phyloP scores from a whole-genome alignment of 1,284 basidiomycete genomes.

The Mixia osmundae region DNA sequence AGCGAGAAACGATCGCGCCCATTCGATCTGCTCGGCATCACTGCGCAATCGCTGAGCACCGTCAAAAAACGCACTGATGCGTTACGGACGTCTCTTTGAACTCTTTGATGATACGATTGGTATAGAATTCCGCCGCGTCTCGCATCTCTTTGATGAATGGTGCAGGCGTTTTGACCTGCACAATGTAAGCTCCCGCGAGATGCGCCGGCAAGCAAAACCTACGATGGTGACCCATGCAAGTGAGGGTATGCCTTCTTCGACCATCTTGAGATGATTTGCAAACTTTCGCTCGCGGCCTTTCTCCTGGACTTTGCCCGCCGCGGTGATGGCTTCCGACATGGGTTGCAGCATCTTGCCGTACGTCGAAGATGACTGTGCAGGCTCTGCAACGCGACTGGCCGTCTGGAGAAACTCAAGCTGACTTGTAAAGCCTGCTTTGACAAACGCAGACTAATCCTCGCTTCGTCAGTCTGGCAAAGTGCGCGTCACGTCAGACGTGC shows the following conservation, averaged over 20 bases:
- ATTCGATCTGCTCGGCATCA: constrained; percentile 68
- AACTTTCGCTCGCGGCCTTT: constrained; percentile 54
- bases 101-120: constrained; percentile 75
- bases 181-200: background rate
- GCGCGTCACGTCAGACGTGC: constrained; percentile 27
- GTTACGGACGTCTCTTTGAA: constrained; percentile 60
- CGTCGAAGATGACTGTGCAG: constrained; percentile 26
- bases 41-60: constrained; percentile 27
- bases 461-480: background rate
- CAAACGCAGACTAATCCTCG: constrained; percentile 34
- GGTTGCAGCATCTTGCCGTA: constrained; percentile 44
- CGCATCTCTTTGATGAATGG: constrained; percentile 64
- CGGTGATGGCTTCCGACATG: constrained; percentile 47
- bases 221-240: constrained; percentile 82
- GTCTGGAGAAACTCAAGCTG: constrained; percentile 44
- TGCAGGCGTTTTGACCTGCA: constrained; percentile 54
- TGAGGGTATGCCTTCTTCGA: constrained; percentile 61
- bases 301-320: constrained; percentile 57
- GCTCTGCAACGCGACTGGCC: constrained; percentile 48
- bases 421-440: constrained; percentile 43
- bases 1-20: constrained; percentile 50
- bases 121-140: constrained; percentile 73
- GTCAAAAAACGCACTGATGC: background rate
- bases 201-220: constrained; percentile 12
- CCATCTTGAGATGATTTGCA: constrained; percentile 52